Percentiles rank a stretch among this genome's conserved stretches.
phyloP scores from a whole-genome alignment of 495 filamentous ascomycete species.

The Polyplosphaeria fusca region DNA sequence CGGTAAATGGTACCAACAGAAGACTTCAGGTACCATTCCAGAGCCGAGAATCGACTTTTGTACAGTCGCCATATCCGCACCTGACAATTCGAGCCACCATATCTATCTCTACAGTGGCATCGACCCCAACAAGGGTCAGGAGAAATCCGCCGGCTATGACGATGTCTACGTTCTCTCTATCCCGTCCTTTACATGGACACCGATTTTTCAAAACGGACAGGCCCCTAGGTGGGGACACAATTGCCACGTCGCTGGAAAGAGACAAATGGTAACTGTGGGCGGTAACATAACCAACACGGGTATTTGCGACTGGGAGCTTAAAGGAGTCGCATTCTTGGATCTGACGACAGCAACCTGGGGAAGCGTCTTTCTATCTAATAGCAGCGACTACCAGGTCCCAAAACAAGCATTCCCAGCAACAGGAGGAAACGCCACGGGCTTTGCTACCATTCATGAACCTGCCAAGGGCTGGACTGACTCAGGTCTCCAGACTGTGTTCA shows the following conservation, averaged over 20 bases:
- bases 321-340: slow-evolving; percentile 42
- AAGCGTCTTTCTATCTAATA: slow-evolving; percentile 36
- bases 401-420: not conserved
- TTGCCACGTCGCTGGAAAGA: slow-evolving; percentile 41
- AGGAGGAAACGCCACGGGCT: slow-evolving; percentile 11
- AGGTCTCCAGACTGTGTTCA: slow-evolving; percentile 14
- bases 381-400: slow-evolving; percentile 37
- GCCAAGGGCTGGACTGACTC: slow-evolving; percentile 7
- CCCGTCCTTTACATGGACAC: slow-evolving; percentile 74
- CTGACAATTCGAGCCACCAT: slow-evolving; percentile 29
- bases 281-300: slow-evolving; percentile 28
- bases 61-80: slow-evolving; percentile 11
- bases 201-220: slow-evolving; percentile 45
- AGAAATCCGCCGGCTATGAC: slow-evolving; percentile 47
- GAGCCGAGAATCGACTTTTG: slow-evolving; percentile 27
- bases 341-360: slow-evolving; percentile 42
- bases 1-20: slow-evolving; percentile 29
- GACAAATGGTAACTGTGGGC: slow-evolving; percentile 46
- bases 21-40: slow-evolving; percentile 19
- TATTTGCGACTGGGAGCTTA: slow-evolving; percentile 44
- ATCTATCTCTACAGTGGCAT: slow-evolving; percentile 51
- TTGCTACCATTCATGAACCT: slow-evolving; percentile 19
- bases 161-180: slow-evolving; percentile 73
- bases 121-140: slow-evolving; percentile 16
- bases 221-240: slow-evolving; percentile 42